Conservation (phyloP, 129 eudicot species). For the Tanacetum coccineum region DNA sequence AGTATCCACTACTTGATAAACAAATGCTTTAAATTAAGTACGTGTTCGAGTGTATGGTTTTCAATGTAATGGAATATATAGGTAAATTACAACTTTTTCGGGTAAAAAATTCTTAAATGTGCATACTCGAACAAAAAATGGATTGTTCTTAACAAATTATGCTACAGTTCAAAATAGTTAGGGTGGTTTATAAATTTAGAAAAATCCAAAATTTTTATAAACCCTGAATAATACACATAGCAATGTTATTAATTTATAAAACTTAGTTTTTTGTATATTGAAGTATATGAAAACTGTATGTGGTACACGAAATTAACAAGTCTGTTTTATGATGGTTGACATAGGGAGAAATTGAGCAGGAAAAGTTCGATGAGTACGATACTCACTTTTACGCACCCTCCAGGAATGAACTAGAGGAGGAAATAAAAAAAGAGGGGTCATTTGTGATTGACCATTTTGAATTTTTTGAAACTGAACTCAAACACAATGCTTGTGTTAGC, state of each 20-base stretch:
- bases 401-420: slow-evolving; percentile 54
- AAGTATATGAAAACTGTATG: neutral
- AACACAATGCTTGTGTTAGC: slow-evolving; percentile 31
- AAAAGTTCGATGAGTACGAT: slow-evolving; percentile 62
- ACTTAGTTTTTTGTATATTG: neutral
- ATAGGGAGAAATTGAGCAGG: slow-evolving; percentile 66
- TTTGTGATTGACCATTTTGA: slow-evolving; percentile 48
- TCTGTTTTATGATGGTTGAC: neutral
- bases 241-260: neutral
- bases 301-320: neutral
- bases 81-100: too few species aligned
- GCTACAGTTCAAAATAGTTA: too few species aligned
- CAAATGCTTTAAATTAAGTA: too few species aligned
- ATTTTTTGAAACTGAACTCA: slow-evolving; percentile 55
- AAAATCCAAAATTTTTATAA: too few species aligned
- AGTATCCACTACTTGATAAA: too few species aligned
- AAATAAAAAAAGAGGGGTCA: slow-evolving; percentile 56
- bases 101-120: too few species aligned
- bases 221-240: neutral
- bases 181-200: too few species aligned
- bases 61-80: too few species aligned
- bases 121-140: too few species aligned
- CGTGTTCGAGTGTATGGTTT: too few species aligned
- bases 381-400: slow-evolving; percentile 85
- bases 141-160: too few species aligned